phyloP scores from a whole-genome alignment of 495 filamentous ascomycete genomes.

The Aspergillus bridgeri region DNA sequence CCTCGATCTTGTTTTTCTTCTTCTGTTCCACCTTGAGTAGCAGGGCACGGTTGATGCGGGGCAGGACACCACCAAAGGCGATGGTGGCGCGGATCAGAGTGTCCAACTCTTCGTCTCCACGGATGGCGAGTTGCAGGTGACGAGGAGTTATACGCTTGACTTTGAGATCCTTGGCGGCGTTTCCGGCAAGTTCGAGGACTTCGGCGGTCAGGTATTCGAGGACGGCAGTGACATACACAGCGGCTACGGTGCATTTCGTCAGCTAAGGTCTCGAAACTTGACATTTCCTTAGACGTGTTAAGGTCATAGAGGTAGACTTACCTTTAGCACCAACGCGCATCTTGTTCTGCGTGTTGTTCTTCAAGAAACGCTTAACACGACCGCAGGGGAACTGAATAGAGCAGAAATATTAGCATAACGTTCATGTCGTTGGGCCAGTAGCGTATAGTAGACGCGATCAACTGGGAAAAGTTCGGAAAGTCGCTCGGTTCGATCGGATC shows the following conservation, averaged over 20 bases:
- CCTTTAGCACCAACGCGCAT: constrained; percentile 98
- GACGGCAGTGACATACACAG: constrained; percentile 97
- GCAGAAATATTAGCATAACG: not conserved
- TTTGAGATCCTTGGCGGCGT: constrained; percentile 98
- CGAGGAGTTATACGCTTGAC: constrained; percentile 99
- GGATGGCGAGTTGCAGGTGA: constrained; percentile 96
- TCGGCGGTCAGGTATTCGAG: constrained; percentile 98
- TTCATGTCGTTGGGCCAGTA: not conserved
- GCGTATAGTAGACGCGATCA: not conserved
- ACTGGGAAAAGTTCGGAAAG: not conserved
- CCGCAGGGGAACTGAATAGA: constrained; percentile 86
- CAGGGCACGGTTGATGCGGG: constrained; percentile 97
- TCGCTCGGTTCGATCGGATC: not conserved
- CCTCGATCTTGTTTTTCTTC: constrained; percentile 81
- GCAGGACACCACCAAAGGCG: constrained; percentile 95
- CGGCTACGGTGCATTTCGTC: constrained; percentile 49
- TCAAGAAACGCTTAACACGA: constrained; percentile 99
- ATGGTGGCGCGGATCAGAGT: constrained; percentile 97
- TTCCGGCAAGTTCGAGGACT: constrained; percentile 96
- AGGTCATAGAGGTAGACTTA: constrained; percentile 24
- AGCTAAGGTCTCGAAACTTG: constrained; percentile 1
- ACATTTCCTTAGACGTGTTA: not conserved
- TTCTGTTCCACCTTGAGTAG: constrained; percentile 99
- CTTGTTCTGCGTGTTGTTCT: constrained; percentile 99
- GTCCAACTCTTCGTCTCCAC: constrained; percentile 97